These are phyloP conservation scores for Athelia sp. DNA, from an alignment of 1,284 basidiomycete genomes.

Conservation along the genomic window DNA sequence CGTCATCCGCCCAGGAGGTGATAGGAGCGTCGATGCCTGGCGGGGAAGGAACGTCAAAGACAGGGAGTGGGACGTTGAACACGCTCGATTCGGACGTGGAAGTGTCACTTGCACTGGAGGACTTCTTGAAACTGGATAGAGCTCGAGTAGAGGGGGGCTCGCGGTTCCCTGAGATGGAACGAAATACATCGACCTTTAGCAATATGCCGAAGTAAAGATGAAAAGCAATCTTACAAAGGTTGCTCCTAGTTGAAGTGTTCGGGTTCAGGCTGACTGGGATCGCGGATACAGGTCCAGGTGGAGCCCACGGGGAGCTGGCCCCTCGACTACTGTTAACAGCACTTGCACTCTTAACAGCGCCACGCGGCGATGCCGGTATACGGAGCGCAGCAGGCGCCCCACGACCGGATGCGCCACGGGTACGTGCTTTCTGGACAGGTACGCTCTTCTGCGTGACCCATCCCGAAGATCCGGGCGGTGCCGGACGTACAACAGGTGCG, in stretches of 20 bases:
- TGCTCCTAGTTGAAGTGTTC: too few relatives aligned
- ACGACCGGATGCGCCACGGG: background rate
- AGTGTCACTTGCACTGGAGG: too few relatives aligned
- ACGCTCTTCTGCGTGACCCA: background rate
- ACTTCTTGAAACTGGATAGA: too few relatives aligned
- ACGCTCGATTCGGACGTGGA: too few relatives aligned
- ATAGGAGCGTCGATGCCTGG: background rate
- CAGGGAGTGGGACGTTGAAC: background rate
- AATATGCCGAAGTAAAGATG: too few relatives aligned
- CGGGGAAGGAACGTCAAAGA: background rate
- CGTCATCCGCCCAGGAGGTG: slow-evolving; percentile 1
- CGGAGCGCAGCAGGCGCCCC: background rate
- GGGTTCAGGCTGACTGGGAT: too few relatives aligned
- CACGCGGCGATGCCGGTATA: background rate
- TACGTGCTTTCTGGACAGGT: background rate
- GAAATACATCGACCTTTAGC: too few relatives aligned
- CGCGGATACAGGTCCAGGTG: too few relatives aligned
- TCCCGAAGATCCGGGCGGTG: background rate
- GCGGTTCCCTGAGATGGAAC: background rate
- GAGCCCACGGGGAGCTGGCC: too few relatives aligned
- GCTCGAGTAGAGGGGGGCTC: background rate
- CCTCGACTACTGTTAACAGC: background rate
- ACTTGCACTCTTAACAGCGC: background rate
- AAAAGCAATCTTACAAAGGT: background rate
- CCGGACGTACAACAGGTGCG: background rate